These are phyloP conservation scores for Luvunga scandens DNA, from an alignment of 345 rosid species.

Conservation along the genomic window DNA sequence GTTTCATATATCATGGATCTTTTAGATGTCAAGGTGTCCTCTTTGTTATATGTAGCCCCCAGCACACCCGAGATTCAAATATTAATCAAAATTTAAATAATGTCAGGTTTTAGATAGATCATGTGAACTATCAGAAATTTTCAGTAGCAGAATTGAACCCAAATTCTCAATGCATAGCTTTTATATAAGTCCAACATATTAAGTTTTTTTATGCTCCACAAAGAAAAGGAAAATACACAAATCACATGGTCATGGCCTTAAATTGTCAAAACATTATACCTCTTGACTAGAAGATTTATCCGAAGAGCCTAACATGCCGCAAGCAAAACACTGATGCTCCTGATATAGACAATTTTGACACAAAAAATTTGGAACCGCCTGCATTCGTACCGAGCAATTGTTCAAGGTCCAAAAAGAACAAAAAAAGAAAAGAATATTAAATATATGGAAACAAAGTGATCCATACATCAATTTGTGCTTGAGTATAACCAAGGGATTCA, in stretches of 20 bases:
- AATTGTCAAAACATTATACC: constrained; percentile 31
- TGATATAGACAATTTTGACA: constrained; percentile 54
- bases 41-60: too few species aligned
- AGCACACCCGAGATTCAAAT: not conserved
- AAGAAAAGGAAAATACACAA: not conserved
- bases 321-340: constrained; percentile 69
- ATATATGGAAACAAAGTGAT: constrained; percentile 9
- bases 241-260: not conserved
- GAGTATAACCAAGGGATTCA: constrained; percentile 51
- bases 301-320: constrained; percentile 68
- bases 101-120: not conserved
- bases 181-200: not conserved
- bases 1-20: not conserved
- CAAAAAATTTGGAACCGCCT: constrained; percentile 45
- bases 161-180: not conserved
- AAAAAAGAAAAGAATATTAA: not conserved
- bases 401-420: constrained; percentile 1
- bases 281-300: constrained; percentile 44
- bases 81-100: not conserved
- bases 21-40: not conserved
- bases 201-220: not conserved
- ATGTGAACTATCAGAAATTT: not conserved
- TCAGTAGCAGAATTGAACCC: not conserved
- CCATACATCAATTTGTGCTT: constrained; percentile 49
- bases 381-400: constrained; percentile 22